These are phyloP conservation scores for Zygosaccharomyces kombuchaensis DNA, from an alignment of 805 yeast genomes.

Conservation along the genomic window DNA sequence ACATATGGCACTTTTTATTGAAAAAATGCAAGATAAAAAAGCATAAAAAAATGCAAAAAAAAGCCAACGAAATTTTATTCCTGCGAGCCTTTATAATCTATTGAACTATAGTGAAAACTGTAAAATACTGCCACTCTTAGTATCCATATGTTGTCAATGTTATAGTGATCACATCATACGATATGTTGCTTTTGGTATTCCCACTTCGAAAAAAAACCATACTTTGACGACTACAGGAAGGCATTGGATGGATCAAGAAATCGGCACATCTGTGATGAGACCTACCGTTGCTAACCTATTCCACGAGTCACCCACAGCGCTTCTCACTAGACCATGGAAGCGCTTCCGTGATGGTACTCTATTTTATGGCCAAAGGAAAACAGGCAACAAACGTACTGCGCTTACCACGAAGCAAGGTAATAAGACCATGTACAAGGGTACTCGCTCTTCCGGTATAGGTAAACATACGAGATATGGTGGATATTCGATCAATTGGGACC, in stretches of 20 bases:
- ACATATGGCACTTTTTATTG: no score
- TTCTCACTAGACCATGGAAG: slow-evolving; percentile 84
- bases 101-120: no score
- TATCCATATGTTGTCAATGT: no score
- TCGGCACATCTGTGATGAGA: slow-evolving; percentile 40
- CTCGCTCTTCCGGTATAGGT: slow-evolving; percentile 93
- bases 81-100: no score
- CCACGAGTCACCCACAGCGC: slow-evolving; percentile 42
- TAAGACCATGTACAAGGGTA: slow-evolving; percentile 92
- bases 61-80: no score
- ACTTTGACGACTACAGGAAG: no score
- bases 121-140: no score
- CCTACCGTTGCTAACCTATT: slow-evolving; percentile 44
- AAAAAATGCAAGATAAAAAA: no score
- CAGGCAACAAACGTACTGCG: slow-evolving; percentile 79
- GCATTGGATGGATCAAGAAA: not conserved
- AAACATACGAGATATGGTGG: slow-evolving; percentile 66
- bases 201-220: no score
- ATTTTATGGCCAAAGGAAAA: slow-evolving; percentile 72
- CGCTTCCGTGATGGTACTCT: slow-evolving; percentile 76
- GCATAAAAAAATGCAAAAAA: no score
- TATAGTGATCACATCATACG: no score
- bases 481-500: slow-evolving; percentile 74
- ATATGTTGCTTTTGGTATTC: no score
- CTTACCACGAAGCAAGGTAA: slow-evolving; percentile 92